A percentile compares a stretch with the other conserved stretches of the same genome.
Evolutionary conservation across 148 eudicot species (phyloP).

Genomic region (Silene latifolia): DNA sequence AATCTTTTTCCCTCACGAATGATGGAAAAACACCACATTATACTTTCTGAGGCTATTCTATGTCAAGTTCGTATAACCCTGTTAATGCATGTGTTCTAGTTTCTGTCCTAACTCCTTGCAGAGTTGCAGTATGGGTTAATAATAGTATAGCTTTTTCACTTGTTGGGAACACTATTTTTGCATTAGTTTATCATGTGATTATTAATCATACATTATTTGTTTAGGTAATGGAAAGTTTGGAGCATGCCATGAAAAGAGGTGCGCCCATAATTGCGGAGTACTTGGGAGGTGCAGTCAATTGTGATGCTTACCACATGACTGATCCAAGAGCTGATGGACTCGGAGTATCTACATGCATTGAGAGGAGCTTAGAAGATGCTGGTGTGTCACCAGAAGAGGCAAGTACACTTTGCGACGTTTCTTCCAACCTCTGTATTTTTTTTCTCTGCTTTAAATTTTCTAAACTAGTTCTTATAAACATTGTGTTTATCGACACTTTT

Average conservation of each 20-base stretch:
- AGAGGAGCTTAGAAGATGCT: constrained; percentile 75
- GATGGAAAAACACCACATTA: no score
- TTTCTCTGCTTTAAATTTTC: background rate
- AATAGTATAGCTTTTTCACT: background rate
- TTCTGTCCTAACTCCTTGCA: no score
- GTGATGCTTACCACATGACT: constrained; percentile 98
- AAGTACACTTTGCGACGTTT: constrained; percentile 5
- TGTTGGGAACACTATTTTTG: no score
- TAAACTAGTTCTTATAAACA: background rate
- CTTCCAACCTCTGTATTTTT: background rate
- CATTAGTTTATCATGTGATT: no score
- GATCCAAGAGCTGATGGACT: constrained; percentile 98
- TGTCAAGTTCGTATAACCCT: background rate
- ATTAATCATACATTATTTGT: background rate
- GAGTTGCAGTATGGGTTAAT: background rate
- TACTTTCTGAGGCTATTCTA: no score
- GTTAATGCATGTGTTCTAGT: no score
- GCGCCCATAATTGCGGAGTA: constrained; percentile 94
- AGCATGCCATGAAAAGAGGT: constrained; percentile 91
- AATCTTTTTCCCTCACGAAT: no score
- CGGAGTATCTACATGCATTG: constrained; percentile 90
- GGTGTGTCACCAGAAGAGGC: constrained; percentile 99
- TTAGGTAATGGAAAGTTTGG: constrained; percentile 96
- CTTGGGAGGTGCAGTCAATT: constrained; percentile 89
- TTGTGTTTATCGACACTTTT: background rate